These are phyloP conservation scores for Paecilomyces fulvus DNA, from an alignment of 2,329 filamentous ascomycete genomes.

Conservation along the genomic window DNA sequence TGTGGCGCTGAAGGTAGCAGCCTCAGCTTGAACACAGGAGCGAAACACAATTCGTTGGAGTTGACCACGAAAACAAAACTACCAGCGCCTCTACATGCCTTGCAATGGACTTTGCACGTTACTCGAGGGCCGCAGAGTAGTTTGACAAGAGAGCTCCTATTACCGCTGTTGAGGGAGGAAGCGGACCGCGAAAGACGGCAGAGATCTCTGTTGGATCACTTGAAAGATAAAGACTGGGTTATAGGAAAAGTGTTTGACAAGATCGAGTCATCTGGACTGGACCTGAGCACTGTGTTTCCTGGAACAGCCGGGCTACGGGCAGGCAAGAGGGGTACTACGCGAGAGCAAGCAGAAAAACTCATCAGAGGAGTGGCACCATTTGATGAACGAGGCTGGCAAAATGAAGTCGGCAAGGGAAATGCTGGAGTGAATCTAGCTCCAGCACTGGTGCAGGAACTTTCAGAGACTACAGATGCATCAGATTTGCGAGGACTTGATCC, in stretches of 20 bases:
- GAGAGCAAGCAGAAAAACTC: constrained; percentile 45
- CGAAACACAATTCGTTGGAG: constrained; percentile 29
- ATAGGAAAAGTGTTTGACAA: constrained; percentile 52
- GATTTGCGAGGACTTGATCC: constrained; percentile 9
- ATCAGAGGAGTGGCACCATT: constrained; percentile 50
- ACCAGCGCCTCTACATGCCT: constrained; percentile 44
- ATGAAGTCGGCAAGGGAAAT: constrained; percentile 13
- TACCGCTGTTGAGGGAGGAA: constrained; percentile 45
- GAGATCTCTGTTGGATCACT: constrained; percentile 38
- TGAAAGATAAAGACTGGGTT: constrained; percentile 51
- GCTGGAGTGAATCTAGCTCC: constrained; percentile 4
- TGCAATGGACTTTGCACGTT: constrained; percentile 47
- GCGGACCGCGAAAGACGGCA: constrained; percentile 41
- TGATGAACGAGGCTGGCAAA: constrained; percentile 40
- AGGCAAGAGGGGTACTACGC: constrained; percentile 36
- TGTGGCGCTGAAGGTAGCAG: constrained; percentile 21
- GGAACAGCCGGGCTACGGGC: constrained; percentile 40
- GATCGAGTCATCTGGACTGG: constrained; percentile 47
- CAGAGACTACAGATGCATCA: constrained; percentile 4
- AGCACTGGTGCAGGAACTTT: constrained; percentile 15
- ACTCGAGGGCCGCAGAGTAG: constrained; percentile 28
- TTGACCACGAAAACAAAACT: constrained; percentile 42
- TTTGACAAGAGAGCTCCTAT: constrained; percentile 43
- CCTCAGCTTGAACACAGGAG: constrained; percentile 19
- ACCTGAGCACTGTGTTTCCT: constrained; percentile 51